Evolutionary conservation across 2,329 filamentous ascomycete species (phyloP).

Genomic region (Venturia aucupariae): DNA sequence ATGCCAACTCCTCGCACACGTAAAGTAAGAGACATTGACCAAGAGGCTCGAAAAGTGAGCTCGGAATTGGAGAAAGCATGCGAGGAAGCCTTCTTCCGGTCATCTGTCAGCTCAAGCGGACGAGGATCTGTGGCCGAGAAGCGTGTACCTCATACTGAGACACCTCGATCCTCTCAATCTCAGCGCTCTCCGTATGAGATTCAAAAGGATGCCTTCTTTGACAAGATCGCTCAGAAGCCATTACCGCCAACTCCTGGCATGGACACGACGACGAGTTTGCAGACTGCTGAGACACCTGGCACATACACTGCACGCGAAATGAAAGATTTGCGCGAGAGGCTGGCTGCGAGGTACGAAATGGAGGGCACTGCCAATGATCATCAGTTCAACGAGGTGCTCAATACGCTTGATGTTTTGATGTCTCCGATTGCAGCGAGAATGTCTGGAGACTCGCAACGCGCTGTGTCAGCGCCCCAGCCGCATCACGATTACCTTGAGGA

Average conservation of each 20-base stretch:
- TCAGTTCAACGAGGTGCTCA: conserved; percentile 51
- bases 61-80: conserved; percentile 80
- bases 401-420: conserved; percentile 50
- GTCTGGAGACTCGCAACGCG: conserved; percentile 22
- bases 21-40: conserved; percentile 42
- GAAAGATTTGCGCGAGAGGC: conserved; percentile 47
- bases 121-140: conserved; percentile 35
- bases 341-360: conserved; percentile 42
- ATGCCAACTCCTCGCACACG: conserved; percentile 8
- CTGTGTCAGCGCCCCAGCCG: conserved; percentile 38
- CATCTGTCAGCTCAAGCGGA: conserved; percentile 44
- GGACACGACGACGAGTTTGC: conserved; percentile 16
- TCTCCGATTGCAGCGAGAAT: conserved; percentile 27
- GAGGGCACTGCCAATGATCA: conserved; percentile 37
- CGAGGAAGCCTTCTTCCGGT: conserved; percentile 82
- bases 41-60: conserved; percentile 77
- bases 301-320: conserved; percentile 47
- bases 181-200: conserved; percentile 14
- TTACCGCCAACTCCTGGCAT: conserved; percentile 34
- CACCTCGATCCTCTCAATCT: conserved; percentile 43
- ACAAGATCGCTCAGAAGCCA: conserved; percentile 27
- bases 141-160: conserved; percentile 36
- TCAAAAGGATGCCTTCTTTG: conserved; percentile 9
- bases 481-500: conserved; percentile 21
- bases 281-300: conserved; percentile 35